These are phyloP conservation scores for Camellia sinensis DNA, from an alignment of 148 eudicot species.

Conservation along the genomic window DNA sequence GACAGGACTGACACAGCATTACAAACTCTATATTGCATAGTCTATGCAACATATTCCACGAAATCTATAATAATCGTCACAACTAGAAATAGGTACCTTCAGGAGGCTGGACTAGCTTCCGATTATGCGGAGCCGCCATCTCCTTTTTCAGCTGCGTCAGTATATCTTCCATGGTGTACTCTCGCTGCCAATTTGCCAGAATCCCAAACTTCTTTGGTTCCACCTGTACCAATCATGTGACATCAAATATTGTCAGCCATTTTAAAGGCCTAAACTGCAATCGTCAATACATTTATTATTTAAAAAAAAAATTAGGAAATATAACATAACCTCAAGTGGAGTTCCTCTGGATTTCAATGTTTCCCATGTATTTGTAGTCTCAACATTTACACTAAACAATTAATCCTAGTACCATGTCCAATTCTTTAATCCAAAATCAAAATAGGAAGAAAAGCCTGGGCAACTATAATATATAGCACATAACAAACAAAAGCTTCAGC, in stretches of 20 bases:
- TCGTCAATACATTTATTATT: not conserved
- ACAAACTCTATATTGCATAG: slow-evolving; percentile 20
- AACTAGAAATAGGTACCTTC: slow-evolving; percentile 54
- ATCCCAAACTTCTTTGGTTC: slow-evolving; percentile 51
- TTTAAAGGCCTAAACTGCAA: not conserved
- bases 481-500: not conserved
- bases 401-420: not conserved
- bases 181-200: slow-evolving; percentile 55
- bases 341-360: not conserved
- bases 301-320: not conserved
- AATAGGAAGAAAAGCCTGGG: not conserved
- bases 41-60: slow-evolving; percentile 9
- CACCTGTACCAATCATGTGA: slow-evolving; percentile 29
- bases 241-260: not conserved
- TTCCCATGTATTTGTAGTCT: not conserved
- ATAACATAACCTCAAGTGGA: not conserved
- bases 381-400: not conserved
- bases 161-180: slow-evolving; percentile 61
- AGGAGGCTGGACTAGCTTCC: slow-evolving; percentile 56
- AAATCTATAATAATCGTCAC: not conserved
- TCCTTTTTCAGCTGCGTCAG: slow-evolving; percentile 55
- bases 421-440: not conserved
- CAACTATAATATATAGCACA: not conserved
- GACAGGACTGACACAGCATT: slow-evolving; percentile 4
- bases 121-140: slow-evolving; percentile 53